Evolutionary conservation across 163 green algal genomes (phyloP).

Genomic region (Chlamydomonas reinhardtii): DNA sequence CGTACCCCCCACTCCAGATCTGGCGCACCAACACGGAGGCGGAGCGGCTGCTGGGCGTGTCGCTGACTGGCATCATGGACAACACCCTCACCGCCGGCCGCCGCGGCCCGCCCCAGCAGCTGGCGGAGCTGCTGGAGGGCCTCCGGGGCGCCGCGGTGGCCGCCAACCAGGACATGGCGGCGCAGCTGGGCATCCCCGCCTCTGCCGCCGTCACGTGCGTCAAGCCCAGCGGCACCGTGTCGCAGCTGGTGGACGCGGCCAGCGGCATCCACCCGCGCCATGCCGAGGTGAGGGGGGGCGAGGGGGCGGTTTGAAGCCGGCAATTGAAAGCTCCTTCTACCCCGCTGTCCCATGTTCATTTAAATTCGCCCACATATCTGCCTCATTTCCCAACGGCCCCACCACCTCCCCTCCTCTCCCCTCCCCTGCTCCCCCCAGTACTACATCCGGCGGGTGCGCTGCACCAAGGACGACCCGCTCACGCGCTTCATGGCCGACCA

Average conservation of each 20-base stretch:
- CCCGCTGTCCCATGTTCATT: too few relatives aligned
- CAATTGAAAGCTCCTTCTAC: too few relatives aligned
- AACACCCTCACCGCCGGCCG: slow-evolving; percentile 50
- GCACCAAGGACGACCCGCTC: slow-evolving; percentile 64
- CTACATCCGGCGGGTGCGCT: slow-evolving; percentile 66
- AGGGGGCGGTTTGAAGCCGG: too few relatives aligned
- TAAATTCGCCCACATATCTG: too few relatives aligned
- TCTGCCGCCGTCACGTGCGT: slow-evolving; percentile 62
- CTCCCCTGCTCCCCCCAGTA: slow-evolving; percentile 3
- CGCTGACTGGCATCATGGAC: slow-evolving; percentile 70
- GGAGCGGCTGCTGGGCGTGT: slow-evolving; percentile 68
- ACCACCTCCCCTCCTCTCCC: neutral
- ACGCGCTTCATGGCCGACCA: slow-evolving; percentile 56
- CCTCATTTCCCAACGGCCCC: too few relatives aligned
- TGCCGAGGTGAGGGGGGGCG: neutral
- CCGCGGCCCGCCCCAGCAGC: neutral
- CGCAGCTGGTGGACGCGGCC: slow-evolving; percentile 64
- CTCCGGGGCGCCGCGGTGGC: slow-evolving; percentile 41
- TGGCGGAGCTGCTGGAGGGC: slow-evolving; percentile 32
- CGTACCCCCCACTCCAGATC: slow-evolving; percentile 1
- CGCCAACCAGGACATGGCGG: slow-evolving; percentile 47
- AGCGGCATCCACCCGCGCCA: slow-evolving; percentile 66
- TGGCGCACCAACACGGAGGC: slow-evolving; percentile 62
- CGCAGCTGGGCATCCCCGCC: slow-evolving; percentile 52
- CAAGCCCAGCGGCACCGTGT: slow-evolving; percentile 66